Evolutionary conservation across 192 early-diverging fungal species (phyloP), one percentile per base, ranked within the genome.

Genomic region (Coemansia sp.): DNA sequence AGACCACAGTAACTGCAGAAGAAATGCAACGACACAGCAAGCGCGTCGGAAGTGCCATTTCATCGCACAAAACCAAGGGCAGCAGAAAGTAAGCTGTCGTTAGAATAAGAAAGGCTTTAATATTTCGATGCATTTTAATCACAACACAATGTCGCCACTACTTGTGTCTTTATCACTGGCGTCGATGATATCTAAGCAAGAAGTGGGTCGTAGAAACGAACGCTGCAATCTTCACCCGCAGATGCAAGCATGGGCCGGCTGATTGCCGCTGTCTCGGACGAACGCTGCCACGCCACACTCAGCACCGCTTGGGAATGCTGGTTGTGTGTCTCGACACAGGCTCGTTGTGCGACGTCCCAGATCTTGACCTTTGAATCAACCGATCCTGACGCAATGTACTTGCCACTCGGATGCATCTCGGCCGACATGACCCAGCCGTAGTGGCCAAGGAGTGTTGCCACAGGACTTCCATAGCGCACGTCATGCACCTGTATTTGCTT

Each of bases 401-500:
- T 49, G 17, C 70, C 74, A 36, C 41, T 64, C 15, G 79, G 74
- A 9, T 81, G 79, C 59, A 76, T 73, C 42, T 75, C 67, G 4
- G 74, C 79, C 4, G 70, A 73, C 50, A 81, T 61, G 8, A 81
- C 79, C 74, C 79, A 81, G 53, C 79, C 67, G 61, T 67, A 61
- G 67, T 81, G 79, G 7, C 79, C 79, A 34, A 73, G 42, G 15
- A 81, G 55, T 11, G 79, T 66, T 4, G 68, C 61, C n/a, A 73
- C 62, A 5, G 73, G 61, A 42, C 53, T 73, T 40, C 79, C 79
- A 34, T 66, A 63, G 19, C 74, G 67, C 42, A 72, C 74, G 57
- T 81, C 79, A 46, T 81, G 71, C 54, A 76, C 57, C 53, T 81
- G 79, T 23, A 81, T 62, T 58, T 76, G 74, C 64, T 76, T 81